Conservation (phyloP, 306 rosid genomes). For the Heteromeles arbutifolia region DNA sequence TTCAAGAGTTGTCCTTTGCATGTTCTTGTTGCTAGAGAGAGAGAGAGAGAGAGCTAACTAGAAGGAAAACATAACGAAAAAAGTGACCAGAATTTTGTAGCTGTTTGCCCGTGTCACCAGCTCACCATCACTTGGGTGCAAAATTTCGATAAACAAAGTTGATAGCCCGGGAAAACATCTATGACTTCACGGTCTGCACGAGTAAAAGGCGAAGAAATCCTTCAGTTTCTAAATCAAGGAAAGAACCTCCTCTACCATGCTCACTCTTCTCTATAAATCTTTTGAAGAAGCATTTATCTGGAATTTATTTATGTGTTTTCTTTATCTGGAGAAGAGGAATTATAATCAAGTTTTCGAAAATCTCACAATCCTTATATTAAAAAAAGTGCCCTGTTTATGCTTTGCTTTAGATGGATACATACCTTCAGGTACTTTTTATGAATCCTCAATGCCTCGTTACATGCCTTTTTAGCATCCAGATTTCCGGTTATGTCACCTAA, state of each 20-base stretch:
- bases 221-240: background rate
- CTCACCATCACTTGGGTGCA: constrained; percentile 18
- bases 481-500: constrained; percentile 62
- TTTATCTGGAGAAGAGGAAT: background rate
- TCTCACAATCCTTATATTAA: background rate
- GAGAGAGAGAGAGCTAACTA: background rate
- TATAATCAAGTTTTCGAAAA: background rate
- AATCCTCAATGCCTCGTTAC: constrained; percentile 70
- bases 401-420: background rate
- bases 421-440: constrained; percentile 92
- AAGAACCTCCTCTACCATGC: background rate
- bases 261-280: background rate
- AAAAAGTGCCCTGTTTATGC: background rate
- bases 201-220: constrained; percentile 10
- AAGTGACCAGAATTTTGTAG: constrained; percentile 7
- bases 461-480: constrained; percentile 84
- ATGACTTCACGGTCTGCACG: constrained; percentile 50
- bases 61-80: background rate
- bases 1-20: constrained; percentile 2
- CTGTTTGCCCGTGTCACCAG: constrained; percentile 5
- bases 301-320: background rate
- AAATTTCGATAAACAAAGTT: constrained; percentile 2
- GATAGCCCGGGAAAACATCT: constrained; percentile 4
- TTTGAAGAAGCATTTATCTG: background rate
- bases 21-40: background rate